Conservation (phyloP, 75 land plant genomes). For the Picea glauca region DNA sequence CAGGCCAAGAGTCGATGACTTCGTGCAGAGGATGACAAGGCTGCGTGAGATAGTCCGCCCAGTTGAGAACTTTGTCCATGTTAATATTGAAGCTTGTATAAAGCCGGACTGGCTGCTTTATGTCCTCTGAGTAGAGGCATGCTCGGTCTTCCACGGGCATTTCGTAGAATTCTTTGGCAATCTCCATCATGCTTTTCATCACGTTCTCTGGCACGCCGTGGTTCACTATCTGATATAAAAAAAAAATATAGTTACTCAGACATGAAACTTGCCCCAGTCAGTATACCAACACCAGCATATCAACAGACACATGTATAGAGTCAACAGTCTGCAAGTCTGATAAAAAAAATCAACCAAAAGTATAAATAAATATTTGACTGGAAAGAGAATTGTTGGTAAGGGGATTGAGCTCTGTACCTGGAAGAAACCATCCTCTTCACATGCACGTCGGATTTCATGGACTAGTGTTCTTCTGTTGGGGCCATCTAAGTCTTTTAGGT, state of each 20-base stretch:
- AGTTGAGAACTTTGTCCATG: conserved; percentile 27
- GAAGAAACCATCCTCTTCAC: conserved; percentile 23
- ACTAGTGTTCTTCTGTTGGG: conserved; percentile 16
- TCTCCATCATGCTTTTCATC: conserved; percentile 26
- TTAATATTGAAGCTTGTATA: conserved; percentile 38
- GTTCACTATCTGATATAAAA: conserved; percentile 35
- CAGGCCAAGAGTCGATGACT: conserved; percentile 50
- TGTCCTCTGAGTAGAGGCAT: conserved; percentile 19
- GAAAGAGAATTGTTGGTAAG: conserved; percentile 41
- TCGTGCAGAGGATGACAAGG: conserved; percentile 38
- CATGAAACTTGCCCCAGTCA: neutral
- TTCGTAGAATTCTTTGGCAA: conserved; percentile 41
- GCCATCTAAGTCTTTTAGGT: conserved; percentile 39
- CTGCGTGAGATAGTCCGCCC: conserved; percentile 11
- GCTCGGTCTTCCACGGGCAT: conserved; percentile 45
- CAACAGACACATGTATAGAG: too few relatives aligned
- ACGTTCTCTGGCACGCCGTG: conserved; percentile 47
- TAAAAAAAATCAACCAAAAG: too few relatives aligned
- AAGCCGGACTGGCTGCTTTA: conserved; percentile 41
- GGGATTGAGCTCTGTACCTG: conserved; percentile 16
- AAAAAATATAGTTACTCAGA: too few relatives aligned
- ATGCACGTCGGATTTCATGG: conserved; percentile 13
- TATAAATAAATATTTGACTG: neutral
- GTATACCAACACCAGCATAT: too few relatives aligned
- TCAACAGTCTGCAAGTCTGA: too few relatives aligned